A percentile compares a stretch with the other conserved stretches of the same genome.
phyloP scores from a whole-genome alignment of 345 rosid species.

The Anastatica hierochuntica region DNA sequence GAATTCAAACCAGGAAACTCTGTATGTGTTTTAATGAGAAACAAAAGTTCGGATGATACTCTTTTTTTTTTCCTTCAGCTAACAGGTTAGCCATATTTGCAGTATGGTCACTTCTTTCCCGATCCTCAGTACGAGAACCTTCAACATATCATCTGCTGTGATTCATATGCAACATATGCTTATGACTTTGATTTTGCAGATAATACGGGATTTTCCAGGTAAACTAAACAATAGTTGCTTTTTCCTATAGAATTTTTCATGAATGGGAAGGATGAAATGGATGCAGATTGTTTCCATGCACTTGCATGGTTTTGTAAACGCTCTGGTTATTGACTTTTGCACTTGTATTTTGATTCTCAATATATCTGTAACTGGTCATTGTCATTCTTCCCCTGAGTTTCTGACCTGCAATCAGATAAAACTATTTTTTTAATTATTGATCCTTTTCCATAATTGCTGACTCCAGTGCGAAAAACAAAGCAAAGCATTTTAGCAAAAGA shows the following conservation, averaged over 20 bases:
- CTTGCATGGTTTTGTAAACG: neutral
- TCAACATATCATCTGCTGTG: conserved; percentile 95
- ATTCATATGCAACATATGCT: conserved; percentile 89
- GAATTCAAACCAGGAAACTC: conserved; percentile 86
- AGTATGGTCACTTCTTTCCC: conserved; percentile 97
- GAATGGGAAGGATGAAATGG: neutral
- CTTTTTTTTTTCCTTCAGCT: neutral
- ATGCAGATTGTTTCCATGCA: neutral
- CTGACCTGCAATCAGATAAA: neutral
- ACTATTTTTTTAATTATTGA: too few species aligned
- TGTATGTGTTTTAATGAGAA: conserved; percentile 38
- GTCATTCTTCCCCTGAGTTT: too few species aligned
- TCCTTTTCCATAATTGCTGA: too few species aligned
- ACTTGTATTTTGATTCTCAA: neutral
- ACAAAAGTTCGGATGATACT: neutral
- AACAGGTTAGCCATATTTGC: conserved; percentile 28
- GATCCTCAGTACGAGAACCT: conserved; percentile 98
- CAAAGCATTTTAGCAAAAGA: neutral
- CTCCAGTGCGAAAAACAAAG: too few species aligned
- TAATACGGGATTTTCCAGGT: conserved; percentile 83
- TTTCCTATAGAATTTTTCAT: neutral
- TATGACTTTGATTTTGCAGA: conserved; percentile 89
- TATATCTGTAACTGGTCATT: too few species aligned
- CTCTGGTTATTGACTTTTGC: neutral
- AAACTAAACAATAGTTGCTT: neutral